These are phyloP conservation scores for Eucalyptus melliodora DNA, from an alignment of 345 rosid genomes.

Conservation along the genomic window DNA sequence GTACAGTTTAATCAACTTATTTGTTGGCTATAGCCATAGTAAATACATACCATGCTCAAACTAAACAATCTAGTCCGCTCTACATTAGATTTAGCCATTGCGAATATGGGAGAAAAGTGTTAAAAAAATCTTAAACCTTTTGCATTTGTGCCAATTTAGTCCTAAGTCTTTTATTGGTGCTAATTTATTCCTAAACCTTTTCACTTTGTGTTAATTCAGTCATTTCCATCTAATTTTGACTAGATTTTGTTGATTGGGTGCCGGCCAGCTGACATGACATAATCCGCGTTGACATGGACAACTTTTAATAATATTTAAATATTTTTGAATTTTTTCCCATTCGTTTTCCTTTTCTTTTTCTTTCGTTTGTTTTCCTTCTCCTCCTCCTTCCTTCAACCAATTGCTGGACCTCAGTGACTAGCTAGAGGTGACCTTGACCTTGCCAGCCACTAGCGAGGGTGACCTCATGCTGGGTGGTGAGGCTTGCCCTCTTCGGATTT, in stretches of 20 bases:
- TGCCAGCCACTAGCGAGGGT: fast-evolving
- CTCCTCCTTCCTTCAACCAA: too few relatives aligned
- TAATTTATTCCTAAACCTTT: too few relatives aligned
- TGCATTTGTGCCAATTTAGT: too few relatives aligned
- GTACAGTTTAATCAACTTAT: too few relatives aligned
- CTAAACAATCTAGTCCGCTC: neutral
- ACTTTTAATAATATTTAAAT: too few relatives aligned
- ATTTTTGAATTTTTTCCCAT: too few relatives aligned
- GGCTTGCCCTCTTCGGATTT: fast-evolving
- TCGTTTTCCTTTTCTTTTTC: too few relatives aligned
- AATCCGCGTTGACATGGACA: fast-evolving
- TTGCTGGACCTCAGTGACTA: fast-evolving
- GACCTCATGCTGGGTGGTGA: fast-evolving
- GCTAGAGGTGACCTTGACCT: fast-evolving
- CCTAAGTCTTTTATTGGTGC: fast-evolving
- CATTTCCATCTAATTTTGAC: too few relatives aligned
- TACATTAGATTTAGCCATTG: neutral
- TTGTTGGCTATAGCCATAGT: too few relatives aligned
- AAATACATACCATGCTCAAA: too few relatives aligned
- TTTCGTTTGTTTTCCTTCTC: too few relatives aligned
- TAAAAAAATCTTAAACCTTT: too few relatives aligned
- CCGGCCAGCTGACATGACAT: fast-evolving
- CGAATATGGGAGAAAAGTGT: neutral
- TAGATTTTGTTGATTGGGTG: fast-evolving
- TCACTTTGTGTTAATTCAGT: fast-evolving